These are phyloP conservation scores for Kodamaea anthophila DNA, from an alignment of 1,139 yeast species.

Conservation along the genomic window DNA sequence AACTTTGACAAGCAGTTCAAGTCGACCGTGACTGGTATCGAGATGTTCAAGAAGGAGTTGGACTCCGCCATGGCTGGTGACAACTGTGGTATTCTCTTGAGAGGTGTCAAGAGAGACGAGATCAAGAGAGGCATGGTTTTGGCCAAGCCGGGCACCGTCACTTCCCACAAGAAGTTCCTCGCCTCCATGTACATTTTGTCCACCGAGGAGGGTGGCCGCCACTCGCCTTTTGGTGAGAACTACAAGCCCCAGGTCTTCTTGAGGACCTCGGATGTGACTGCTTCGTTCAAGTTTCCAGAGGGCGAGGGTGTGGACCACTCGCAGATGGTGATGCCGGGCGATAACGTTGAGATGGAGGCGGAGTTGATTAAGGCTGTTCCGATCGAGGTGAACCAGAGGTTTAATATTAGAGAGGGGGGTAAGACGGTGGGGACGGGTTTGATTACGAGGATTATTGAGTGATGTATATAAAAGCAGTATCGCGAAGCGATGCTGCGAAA, in stretches of 20 bases:
- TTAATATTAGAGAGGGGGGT: conserved; percentile 99
- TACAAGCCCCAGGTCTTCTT: conserved; percentile 97
- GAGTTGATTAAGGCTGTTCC: conserved; percentile 90
- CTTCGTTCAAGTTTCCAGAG: conserved; percentile 85
- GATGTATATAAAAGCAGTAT: too few relatives aligned
- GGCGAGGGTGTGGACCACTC: conserved; percentile 77
- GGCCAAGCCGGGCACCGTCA: conserved; percentile 86
- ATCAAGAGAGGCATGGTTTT: conserved; percentile 96
- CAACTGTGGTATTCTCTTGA: conserved; percentile 93
- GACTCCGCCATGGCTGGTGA: conserved; percentile 99
- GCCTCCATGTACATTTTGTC: conserved; percentile 89
- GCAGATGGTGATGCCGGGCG: conserved; percentile 95
- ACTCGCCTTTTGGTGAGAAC: conserved; percentile 93
- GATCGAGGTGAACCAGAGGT: conserved; percentile 92
- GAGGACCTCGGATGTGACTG: conserved; percentile 95
- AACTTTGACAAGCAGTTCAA: conserved; percentile 79
- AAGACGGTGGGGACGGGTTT: conserved; percentile 98
- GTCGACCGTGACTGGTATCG: conserved; percentile 96
- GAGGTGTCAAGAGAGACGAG: conserved; percentile 98
- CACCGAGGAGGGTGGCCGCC: conserved; percentile 99
- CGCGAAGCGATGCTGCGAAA: neutral
- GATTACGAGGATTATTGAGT: conserved; percentile 87
- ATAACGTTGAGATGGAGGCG: conserved; percentile 94
- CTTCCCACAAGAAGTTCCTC: conserved; percentile 90
- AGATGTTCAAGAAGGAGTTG: conserved; percentile 98